Conservation (phyloP, 2,329 filamentous ascomycete genomes). For the Pyrenochaeta sp. region DNA sequence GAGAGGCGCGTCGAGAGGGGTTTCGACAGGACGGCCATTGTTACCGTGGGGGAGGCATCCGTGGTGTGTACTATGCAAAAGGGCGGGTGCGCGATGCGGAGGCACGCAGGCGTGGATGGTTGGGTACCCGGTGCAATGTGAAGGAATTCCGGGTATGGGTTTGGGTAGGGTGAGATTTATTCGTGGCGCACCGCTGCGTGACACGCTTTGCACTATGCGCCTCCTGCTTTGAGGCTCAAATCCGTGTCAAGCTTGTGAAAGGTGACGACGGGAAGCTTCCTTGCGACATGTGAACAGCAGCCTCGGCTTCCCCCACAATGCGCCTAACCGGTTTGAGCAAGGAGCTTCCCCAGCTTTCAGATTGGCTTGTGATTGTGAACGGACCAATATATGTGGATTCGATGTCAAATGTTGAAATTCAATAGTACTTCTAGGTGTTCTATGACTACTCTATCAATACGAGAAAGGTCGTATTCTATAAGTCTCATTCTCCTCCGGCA, state of each 20-base stretch:
- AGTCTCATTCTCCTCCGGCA: constrained; percentile 51
- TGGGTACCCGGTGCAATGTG: not conserved
- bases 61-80: not conserved
- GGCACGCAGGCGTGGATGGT: not conserved
- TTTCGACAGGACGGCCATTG: constrained; percentile 54
- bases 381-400: not conserved
- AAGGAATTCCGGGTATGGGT: not conserved
- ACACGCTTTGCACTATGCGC: constrained; percentile 1
- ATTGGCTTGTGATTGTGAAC: constrained; percentile 3
- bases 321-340: constrained; percentile 9
- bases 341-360: constrained; percentile 4
- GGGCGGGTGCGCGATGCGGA: too few species aligned
- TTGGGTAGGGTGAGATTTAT: constrained; percentile 1
- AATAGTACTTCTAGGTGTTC: not conserved
- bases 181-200: not conserved
- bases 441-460: constrained; percentile 27
- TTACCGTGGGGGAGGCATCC: constrained; percentile 34
- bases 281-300: constrained; percentile 30
- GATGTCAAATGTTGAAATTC: too few species aligned
- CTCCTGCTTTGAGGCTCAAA: constrained; percentile 17
- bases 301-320: constrained; percentile 32
- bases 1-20: constrained; percentile 42
- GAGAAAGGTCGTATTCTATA: constrained; percentile 49
- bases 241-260: constrained; percentile 5
- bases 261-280: constrained; percentile 16